A percentile compares a stretch with the other conserved stretches of the same genome.
Evolutionary conservation across 2,329 filamentous ascomycete species (phyloP).

Genomic region (Arthroderma sp.): DNA sequence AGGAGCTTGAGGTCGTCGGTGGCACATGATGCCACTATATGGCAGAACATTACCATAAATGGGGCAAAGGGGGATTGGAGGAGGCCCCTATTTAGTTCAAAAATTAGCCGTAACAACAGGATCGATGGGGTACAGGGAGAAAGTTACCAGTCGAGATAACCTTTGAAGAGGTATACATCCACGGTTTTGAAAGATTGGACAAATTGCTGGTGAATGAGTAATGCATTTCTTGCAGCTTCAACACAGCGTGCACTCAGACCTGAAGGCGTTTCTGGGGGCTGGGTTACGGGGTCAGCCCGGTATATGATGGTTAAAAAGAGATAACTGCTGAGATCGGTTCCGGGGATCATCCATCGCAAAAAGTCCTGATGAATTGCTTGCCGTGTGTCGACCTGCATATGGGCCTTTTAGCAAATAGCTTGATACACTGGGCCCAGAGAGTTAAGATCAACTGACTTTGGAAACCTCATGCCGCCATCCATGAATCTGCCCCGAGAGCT

Average conservation of each 20-base stretch:
- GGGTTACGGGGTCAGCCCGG: slow-evolving; percentile 24
- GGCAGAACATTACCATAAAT: slow-evolving; percentile 38
- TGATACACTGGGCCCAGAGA: not conserved
- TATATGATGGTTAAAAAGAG: slow-evolving; percentile 28
- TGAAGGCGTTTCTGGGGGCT: slow-evolving; percentile 14
- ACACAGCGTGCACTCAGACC: slow-evolving; percentile 26
- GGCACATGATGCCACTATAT: slow-evolving; percentile 39
- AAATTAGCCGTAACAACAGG: not conserved
- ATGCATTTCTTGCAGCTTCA: slow-evolving; percentile 22
- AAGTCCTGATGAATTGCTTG: slow-evolving; percentile 13
- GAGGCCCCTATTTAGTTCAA: slow-evolving; percentile 18
- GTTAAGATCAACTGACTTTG: not conserved
- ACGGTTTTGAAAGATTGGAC: slow-evolving; percentile 17
- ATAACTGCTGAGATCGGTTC: slow-evolving; percentile 24
- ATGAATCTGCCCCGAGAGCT: slow-evolving; percentile 18
- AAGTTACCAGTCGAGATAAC: slow-evolving; percentile 25
- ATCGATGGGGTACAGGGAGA: not conserved
- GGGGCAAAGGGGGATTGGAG: slow-evolving; percentile 37
- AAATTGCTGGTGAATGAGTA: slow-evolving; percentile 22
- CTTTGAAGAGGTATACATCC: slow-evolving; percentile 17
- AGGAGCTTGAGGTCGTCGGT: slow-evolving; percentile 42
- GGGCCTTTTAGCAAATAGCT: not conserved
- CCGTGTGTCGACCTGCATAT: slow-evolving; percentile 9
- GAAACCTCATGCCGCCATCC: slow-evolving; percentile 6
- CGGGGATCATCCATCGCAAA: slow-evolving; percentile 17